These are phyloP conservation scores for Silene uniflora DNA, from an alignment of 148 eudicot genomes.

Conservation along the genomic window DNA sequence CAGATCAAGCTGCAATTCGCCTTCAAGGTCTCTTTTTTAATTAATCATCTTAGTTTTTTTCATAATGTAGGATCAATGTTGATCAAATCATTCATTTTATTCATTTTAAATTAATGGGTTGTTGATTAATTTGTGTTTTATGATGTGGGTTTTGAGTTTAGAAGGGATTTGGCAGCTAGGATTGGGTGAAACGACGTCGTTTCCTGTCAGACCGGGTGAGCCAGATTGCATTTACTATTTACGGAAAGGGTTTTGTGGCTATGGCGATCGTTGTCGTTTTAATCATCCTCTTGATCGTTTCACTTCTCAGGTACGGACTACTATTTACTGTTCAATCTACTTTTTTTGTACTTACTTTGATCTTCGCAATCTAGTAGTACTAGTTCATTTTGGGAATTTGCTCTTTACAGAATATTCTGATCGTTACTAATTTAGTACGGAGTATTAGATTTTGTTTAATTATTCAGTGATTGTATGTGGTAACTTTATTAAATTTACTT, in stretches of 20 bases:
- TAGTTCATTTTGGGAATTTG: background rate
- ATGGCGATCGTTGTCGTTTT: conserved; percentile 74
- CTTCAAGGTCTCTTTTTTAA: conserved; percentile 34
- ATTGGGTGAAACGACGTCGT: conserved; percentile 38
- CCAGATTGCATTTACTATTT: conserved; percentile 72
- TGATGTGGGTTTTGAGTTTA: conserved; percentile 35
- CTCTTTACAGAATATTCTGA: background rate
- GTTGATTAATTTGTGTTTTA: conserved; percentile 5
- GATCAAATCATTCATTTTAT: background rate
- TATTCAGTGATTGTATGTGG: conserved; percentile 9
- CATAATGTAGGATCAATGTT: background rate
- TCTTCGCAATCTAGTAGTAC: background rate
- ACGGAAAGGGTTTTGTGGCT: conserved; percentile 82
- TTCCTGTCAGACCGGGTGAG: conserved; percentile 75
- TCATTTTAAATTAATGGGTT: conserved; percentile 4
- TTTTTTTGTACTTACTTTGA: background rate
- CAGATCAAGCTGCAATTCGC: conserved; percentile 50
- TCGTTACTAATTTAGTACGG: background rate
- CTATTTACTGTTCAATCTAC: background rate
- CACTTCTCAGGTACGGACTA: conserved; percentile 32
- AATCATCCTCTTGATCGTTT: conserved; percentile 79
- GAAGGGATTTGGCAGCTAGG: conserved; percentile 78
- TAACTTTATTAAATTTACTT: conserved; percentile 5
- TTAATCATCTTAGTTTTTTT: conserved; percentile 7
- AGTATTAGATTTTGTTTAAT: background rate